phyloP scores from a whole-genome alignment of 306 rosid species.

The Mimosa pudica region DNA sequence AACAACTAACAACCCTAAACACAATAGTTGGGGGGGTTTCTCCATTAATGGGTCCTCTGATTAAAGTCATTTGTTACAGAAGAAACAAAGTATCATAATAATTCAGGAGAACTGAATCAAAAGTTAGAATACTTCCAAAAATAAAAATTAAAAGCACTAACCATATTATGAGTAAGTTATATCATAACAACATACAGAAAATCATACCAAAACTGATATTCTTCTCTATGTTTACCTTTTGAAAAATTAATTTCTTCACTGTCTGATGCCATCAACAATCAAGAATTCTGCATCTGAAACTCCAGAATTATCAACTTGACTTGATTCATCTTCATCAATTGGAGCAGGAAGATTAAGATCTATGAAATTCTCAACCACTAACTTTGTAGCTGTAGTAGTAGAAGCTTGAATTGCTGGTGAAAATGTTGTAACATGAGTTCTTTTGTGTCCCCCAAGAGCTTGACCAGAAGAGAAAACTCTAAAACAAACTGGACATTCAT shows the following conservation, averaged over 20 bases:
- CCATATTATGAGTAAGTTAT: not conserved
- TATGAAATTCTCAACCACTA: constrained; percentile 50
- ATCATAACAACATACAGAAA: constrained; percentile 26
- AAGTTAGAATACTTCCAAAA: constrained; percentile 47
- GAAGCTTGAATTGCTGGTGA: constrained; percentile 21
- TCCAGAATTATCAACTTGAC: constrained; percentile 77
- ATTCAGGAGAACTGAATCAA: constrained; percentile 43
- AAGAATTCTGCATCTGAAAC: constrained; percentile 82
- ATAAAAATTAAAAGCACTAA: constrained; percentile 24
- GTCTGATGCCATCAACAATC: constrained; percentile 51
- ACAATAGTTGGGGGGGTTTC: constrained; percentile 2
- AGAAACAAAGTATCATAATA: constrained; percentile 31
- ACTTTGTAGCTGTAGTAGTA: not conserved
- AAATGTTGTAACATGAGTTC: constrained; percentile 64
- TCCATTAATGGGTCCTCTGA: constrained; percentile 31
- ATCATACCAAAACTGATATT: constrained; percentile 43
- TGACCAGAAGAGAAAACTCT: constrained; percentile 90
- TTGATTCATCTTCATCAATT: constrained; percentile 56
- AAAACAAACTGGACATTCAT: constrained; percentile 81
- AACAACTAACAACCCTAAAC: constrained; percentile 13
- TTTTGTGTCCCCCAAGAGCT: constrained; percentile 96
- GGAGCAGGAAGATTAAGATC: constrained; percentile 98
- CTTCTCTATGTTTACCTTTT: constrained; percentile 40
- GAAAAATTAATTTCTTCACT: constrained; percentile 31
- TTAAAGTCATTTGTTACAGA: constrained; percentile 29